Evolutionary conservation across 768 basidiomycete genomes (phyloP).

Genomic region (Collybia nuda): DNA sequence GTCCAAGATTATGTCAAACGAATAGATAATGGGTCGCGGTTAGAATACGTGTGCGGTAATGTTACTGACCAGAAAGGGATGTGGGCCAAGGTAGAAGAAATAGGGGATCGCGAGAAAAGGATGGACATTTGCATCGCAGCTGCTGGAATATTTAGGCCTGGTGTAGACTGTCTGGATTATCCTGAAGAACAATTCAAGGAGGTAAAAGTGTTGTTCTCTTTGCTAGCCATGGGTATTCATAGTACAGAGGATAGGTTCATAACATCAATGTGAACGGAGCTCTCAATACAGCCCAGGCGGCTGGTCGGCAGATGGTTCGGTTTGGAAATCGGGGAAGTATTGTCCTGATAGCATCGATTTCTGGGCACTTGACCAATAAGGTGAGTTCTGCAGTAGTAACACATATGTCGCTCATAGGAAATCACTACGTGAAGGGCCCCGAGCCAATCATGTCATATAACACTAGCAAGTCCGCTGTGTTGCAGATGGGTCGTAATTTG

Average conservation of each 20-base stretch:
- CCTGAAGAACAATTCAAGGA: slow-evolving; percentile 62
- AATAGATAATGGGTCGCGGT: slow-evolving; percentile 37
- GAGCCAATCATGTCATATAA: slow-evolving; percentile 75
- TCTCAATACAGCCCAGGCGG: slow-evolving; percentile 63
- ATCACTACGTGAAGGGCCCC: slow-evolving; percentile 32
- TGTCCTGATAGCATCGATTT: slow-evolving; percentile 66
- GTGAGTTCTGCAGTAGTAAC: not conserved
- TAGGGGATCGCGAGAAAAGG: slow-evolving; percentile 65
- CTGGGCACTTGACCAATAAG: slow-evolving; percentile 33
- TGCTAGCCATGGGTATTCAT: not conserved
- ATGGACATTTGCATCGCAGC: slow-evolving; percentile 78
- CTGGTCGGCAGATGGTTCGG: slow-evolving; percentile 58
- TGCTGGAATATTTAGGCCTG: slow-evolving; percentile 61
- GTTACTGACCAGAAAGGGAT: slow-evolving; percentile 61
- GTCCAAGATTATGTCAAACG: slow-evolving; percentile 49
- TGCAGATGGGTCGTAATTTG: slow-evolving; percentile 79
- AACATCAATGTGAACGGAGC: slow-evolving; percentile 67
- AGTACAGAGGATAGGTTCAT: slow-evolving; percentile 44
- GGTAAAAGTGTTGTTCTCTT: slow-evolving; percentile 28
- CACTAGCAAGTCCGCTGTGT: slow-evolving; percentile 69
- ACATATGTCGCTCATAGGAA: not conserved
- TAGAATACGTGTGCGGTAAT: slow-evolving; percentile 65
- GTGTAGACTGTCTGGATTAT: slow-evolving; percentile 61
- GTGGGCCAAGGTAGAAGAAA: slow-evolving; percentile 56
- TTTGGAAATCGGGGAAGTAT: slow-evolving; percentile 56